Evolutionary conservation across 495 filamentous ascomycete species (phyloP).

Genomic region (Pseudomonodictys pantanalensis): DNA sequence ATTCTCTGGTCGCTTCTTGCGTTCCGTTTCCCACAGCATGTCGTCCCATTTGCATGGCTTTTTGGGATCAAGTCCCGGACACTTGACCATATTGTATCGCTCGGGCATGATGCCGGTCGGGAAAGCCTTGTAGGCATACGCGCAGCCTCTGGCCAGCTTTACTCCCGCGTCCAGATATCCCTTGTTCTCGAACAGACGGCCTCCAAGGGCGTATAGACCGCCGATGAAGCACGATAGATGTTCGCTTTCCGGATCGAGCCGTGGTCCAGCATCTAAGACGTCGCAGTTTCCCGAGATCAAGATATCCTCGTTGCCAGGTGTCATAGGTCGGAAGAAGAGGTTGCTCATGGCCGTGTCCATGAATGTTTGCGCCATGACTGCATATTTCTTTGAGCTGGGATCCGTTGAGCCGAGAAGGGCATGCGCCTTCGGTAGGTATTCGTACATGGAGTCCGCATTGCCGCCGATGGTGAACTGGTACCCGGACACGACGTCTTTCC

Average conservation of each 20-base stretch:
- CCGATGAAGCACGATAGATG: slow-evolving; percentile 63
- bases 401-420: slow-evolving; percentile 44
- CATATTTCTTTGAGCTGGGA: slow-evolving; percentile 32
- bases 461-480: slow-evolving; percentile 40
- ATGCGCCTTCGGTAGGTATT: slow-evolving; percentile 49
- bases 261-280: slow-evolving; percentile 19
- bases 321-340: slow-evolving; percentile 42
- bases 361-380: slow-evolving; percentile 34
- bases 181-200: slow-evolving; percentile 56
- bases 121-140: slow-evolving; percentile 58
- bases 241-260: slow-evolving; percentile 47
- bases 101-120: slow-evolving; percentile 64
- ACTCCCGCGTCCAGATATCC: slow-evolving; percentile 55
- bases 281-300: slow-evolving; percentile 39
- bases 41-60: slow-evolving; percentile 57
- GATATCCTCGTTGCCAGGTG: slow-evolving; percentile 38
- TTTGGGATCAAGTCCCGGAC: slow-evolving; percentile 32
- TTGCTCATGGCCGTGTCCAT: slow-evolving; percentile 39
- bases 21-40: slow-evolving; percentile 43
- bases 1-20: slow-evolving; percentile 33
- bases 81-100: slow-evolving; percentile 52
- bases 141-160: slow-evolving; percentile 57
- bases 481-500: slow-evolving; percentile 45
- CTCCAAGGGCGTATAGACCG: slow-evolving; percentile 59
- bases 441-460: slow-evolving; percentile 43